A percentile compares a stretch with the other conserved stretches of the same genome.
phyloP scores from a whole-genome alignment of 345 rosid genomes.

The Angophora floribunda region DNA sequence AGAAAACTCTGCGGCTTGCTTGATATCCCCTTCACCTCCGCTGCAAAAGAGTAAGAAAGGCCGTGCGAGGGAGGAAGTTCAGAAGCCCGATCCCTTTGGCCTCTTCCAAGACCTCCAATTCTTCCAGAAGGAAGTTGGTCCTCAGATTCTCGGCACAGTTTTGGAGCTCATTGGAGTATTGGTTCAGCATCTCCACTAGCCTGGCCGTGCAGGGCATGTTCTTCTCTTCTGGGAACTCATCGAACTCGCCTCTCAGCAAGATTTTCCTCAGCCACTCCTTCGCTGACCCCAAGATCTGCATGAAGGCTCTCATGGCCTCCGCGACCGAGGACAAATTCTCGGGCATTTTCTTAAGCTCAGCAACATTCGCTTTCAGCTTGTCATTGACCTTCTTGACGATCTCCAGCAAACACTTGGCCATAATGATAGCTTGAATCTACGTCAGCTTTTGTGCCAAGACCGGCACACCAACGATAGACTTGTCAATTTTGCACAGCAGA shows the following conservation, averaged over 20 bases:
- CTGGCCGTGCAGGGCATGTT: constrained; percentile 15
- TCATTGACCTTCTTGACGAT: constrained; percentile 13
- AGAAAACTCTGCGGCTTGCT: not conserved
- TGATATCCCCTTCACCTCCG: constrained; percentile 3
- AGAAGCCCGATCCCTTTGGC: constrained; percentile 15
- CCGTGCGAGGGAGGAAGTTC: constrained; percentile 13
- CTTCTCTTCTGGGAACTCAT: constrained; percentile 20
- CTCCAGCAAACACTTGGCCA: constrained; percentile 15
- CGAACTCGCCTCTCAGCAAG: constrained; percentile 28
- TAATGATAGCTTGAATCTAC: constrained; percentile 17
- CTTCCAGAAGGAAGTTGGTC: constrained; percentile 4
- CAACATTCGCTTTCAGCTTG: constrained; percentile 1
- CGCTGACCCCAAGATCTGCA: constrained; percentile 20
- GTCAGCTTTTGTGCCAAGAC: constrained; percentile 19
- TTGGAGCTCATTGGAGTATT: not conserved
- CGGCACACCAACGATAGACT: constrained; percentile 24
- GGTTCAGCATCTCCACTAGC: constrained; percentile 10
- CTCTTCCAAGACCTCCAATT: constrained; percentile 16
- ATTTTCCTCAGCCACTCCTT: constrained; percentile 28
- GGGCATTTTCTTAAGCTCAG: constrained; percentile 17
- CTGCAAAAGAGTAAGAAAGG: constrained; percentile 5
- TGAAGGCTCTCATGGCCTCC: constrained; percentile 26
- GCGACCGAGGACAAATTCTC: constrained; percentile 3
- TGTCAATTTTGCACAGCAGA: constrained; percentile 12
- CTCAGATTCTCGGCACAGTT: not conserved